Percentiles rank a stretch among this genome's conserved stretches.
Conservation (phyloP, 192 early-diverging fungal genomes). For the Coemansia sp. region DNA sequence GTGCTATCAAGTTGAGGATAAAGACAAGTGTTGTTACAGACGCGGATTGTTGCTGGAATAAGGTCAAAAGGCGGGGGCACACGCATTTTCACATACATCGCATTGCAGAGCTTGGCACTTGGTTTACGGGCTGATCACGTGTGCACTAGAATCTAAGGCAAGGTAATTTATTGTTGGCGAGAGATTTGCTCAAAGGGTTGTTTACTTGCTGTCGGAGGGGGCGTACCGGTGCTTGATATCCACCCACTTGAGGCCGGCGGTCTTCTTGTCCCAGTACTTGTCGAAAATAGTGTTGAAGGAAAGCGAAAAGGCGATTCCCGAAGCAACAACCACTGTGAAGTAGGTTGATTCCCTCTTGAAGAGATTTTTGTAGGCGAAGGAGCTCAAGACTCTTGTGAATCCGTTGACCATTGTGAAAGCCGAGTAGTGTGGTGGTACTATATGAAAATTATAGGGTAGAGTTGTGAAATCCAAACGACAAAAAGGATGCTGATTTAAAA, state of each 20-base stretch:
- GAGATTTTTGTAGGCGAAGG: constrained; percentile 44
- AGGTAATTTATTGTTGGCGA: neutral
- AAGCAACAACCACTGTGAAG: constrained; percentile 43
- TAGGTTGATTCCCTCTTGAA: constrained; percentile 57
- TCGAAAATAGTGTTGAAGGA: constrained; percentile 48
- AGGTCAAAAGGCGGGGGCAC: too few relatives aligned
- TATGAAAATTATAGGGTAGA: neutral
- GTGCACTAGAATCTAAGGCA: neutral
- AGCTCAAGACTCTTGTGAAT: constrained; percentile 42
- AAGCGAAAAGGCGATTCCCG: constrained; percentile 41
- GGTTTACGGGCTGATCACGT: constrained; percentile 1
- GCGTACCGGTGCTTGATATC: constrained; percentile 51
- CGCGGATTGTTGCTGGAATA: too few relatives aligned
- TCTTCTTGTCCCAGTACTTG: constrained; percentile 53
- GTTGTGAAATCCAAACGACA: too few relatives aligned
- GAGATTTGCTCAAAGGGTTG: too few relatives aligned
- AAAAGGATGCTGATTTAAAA: too few relatives aligned
- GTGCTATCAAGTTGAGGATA: too few relatives aligned
- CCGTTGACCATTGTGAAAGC: constrained; percentile 35
- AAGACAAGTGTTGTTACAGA: too few relatives aligned
- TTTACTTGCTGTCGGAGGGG: constrained; percentile 11
- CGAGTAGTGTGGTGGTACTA: neutral
- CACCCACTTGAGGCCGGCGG: constrained; percentile 52
- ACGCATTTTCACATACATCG: neutral
- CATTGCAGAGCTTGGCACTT: neutral